Evolutionary conservation across 768 basidiomycete species (phyloP).

Genomic region (Cantharellus cinnabarinus): DNA sequence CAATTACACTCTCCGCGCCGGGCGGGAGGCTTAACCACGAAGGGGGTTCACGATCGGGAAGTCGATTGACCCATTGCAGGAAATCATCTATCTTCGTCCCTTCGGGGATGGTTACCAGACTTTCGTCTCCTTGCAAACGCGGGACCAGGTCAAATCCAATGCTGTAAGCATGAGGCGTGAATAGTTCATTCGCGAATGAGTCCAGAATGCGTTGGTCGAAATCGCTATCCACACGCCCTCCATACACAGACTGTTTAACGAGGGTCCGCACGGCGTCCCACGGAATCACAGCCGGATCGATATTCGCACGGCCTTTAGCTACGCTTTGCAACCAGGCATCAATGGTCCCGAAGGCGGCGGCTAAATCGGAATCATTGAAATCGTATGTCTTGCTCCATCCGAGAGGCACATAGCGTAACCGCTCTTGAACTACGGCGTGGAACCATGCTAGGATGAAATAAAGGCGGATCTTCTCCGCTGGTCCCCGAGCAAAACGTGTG

Average conservation of each 20-base stretch:
- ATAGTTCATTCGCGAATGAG: slow-evolving; percentile 78
- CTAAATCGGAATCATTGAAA: slow-evolving; percentile 97
- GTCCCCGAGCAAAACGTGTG: slow-evolving; percentile 59
- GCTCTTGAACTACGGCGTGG: slow-evolving; percentile 94
- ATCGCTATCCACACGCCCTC: slow-evolving; percentile 83
- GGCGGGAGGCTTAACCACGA: slow-evolving; percentile 88
- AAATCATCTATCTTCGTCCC: slow-evolving; percentile 87
- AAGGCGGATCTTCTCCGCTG: slow-evolving; percentile 76
- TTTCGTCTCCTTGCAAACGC: slow-evolving; percentile 25
- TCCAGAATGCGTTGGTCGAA: slow-evolving; percentile 87
- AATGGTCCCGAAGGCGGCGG: slow-evolving; percentile 78
- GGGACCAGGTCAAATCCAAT: slow-evolving; percentile 81
- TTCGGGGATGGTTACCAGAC: slow-evolving; percentile 56
- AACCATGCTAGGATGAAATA: slow-evolving; percentile 98
- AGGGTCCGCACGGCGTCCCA: slow-evolving; percentile 90
- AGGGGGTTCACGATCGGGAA: slow-evolving; percentile 87
- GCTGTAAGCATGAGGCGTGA: slow-evolving; percentile 77
- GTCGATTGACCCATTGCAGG: slow-evolving; percentile 65
- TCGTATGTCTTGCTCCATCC: slow-evolving; percentile 97
- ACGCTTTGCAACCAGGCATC: slow-evolving; percentile 69
- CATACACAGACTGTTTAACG: slow-evolving; percentile 91
- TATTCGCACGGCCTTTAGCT: slow-evolving; percentile 75
- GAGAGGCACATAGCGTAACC: slow-evolving; percentile 83
- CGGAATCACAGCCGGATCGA: slow-evolving; percentile 64
- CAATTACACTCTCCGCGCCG: slow-evolving; percentile 82